phyloP scores from a whole-genome alignment of 495 filamentous ascomycete genomes.

The Hypoxylon lenormandii region DNA sequence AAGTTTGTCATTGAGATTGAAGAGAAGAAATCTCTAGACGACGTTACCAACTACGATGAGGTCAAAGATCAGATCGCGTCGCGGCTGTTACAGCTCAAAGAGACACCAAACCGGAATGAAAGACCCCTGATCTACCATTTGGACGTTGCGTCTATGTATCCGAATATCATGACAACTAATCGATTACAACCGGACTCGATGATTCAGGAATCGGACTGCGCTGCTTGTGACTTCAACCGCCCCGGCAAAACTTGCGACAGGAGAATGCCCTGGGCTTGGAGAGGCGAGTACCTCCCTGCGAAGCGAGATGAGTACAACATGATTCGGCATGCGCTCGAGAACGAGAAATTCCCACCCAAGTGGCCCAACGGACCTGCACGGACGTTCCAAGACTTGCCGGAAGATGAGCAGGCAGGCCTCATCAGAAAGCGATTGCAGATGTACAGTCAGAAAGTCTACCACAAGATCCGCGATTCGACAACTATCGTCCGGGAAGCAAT shows the following conservation, averaged over 20 bases:
- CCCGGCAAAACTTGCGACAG: conserved; percentile 98
- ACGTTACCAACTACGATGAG: conserved; percentile 92
- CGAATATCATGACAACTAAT: conserved; percentile 99
- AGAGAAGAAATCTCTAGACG: conserved; percentile 91
- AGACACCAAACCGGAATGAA: conserved; percentile 83
- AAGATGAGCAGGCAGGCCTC: conserved; percentile 83
- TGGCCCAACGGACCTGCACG: conserved; percentile 74
- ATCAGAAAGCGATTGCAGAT: conserved; percentile 89
- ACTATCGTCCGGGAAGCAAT: conserved; percentile 96
- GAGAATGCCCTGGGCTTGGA: conserved; percentile 95
- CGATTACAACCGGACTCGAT: conserved; percentile 97
- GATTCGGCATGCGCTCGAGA: conserved; percentile 92
- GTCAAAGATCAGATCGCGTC: conserved; percentile 84
- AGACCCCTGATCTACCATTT: conserved; percentile 95
- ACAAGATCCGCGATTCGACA: conserved; percentile 96
- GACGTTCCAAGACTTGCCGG: conserved; percentile 81
- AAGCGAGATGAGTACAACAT: conserved; percentile 99
- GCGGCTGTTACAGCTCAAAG: conserved; percentile 77
- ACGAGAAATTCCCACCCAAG: conserved; percentile 86
- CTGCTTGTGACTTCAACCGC: conserved; percentile 97
- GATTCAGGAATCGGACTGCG: conserved; percentile 95
- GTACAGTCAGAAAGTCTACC: conserved; percentile 98
- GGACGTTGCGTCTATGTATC: conserved; percentile 99
- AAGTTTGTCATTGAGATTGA: conserved; percentile 93
- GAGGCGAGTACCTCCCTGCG: conserved; percentile 95